phyloP scores from a whole-genome alignment of 139 green algal species.

The Raphidocelis subcapitata region DNA sequence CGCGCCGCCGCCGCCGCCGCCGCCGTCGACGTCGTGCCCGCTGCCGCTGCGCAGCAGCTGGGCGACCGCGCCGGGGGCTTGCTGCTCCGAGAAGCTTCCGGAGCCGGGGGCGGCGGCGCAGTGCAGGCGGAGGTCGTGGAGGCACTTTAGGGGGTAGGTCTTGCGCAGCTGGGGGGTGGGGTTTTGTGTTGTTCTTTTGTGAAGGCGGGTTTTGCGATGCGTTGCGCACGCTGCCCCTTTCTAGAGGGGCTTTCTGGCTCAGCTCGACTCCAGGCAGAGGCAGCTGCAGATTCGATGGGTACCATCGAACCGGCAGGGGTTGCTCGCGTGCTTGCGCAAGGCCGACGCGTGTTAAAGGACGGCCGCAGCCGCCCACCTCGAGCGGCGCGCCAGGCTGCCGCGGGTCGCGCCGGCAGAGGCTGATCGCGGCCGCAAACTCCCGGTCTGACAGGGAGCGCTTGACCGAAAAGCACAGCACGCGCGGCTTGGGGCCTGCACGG shows the following conservation, averaged over 20 bases:
- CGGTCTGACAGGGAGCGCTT: slow-evolving; percentile 23
- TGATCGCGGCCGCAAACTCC: slow-evolving; percentile 11
- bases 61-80: not conserved
- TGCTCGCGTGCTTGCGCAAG: not conserved
- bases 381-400: too few relatives aligned
- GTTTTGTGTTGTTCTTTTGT: too few relatives aligned
- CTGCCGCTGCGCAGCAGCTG: not conserved
- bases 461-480: slow-evolving; percentile 11
- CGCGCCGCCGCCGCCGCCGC: not conserved
- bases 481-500: not conserved
- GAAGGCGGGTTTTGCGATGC: not conserved
- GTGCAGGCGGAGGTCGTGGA: slow-evolving; percentile 15
- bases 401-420: too few relatives aligned
- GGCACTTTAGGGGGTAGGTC: slow-evolving; percentile 21
- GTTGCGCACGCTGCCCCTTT: not conserved
- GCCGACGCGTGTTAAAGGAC: too few relatives aligned
- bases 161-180: slow-evolving; percentile 21
- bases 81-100: not conserved
- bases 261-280: not conserved
- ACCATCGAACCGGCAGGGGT: not conserved
- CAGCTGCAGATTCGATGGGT: not conserved
- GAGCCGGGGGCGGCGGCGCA: not conserved
- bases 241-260: not conserved
- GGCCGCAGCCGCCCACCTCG: too few relatives aligned
- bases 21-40: not conserved